Conservation (phyloP, 768 basidiomycete species). For the Clavulina sp. region DNA sequence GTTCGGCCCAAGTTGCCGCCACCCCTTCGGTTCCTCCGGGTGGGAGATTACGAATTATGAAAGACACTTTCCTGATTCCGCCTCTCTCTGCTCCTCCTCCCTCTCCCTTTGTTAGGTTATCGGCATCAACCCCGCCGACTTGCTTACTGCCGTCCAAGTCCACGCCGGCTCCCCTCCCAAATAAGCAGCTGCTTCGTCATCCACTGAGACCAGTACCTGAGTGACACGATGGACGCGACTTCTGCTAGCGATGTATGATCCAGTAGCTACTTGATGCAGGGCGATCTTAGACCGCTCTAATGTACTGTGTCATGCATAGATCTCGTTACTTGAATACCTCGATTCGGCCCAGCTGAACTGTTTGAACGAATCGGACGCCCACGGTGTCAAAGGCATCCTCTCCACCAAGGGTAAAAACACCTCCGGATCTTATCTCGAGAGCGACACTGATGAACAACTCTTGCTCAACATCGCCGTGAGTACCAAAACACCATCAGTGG, state of each 20-base stretch:
- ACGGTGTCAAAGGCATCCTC: conserved; percentile 38
- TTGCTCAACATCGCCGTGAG: conserved; percentile 48
- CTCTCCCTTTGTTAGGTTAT: no score
- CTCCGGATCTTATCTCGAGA: conserved; percentile 32
- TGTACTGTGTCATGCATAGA: conserved; percentile 17
- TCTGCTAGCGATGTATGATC: conserved; percentile 8
- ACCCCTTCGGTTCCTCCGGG: no score
- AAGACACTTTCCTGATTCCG: no score
- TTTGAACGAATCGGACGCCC: conserved; percentile 41
- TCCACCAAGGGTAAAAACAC: conserved; percentile 28
- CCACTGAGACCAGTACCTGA: neutral
- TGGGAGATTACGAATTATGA: no score
- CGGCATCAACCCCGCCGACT: conserved; percentile 14
- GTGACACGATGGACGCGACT: neutral
- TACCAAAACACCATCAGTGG: conserved; percentile 10
- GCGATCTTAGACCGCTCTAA: neutral
- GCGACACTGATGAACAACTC: conserved; percentile 59
- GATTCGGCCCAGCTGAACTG: conserved; percentile 46
- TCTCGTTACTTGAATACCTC: conserved; percentile 38
- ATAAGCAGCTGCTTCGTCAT: neutral
- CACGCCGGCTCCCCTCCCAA: neutral
- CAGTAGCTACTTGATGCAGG: conserved; percentile 3
- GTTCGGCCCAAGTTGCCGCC: conserved; percentile 9
- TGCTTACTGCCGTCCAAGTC: conserved; percentile 10
- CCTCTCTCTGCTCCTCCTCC: no score